Evolutionary conservation across 306 rosid species (phyloP), one percentile per base, ranked within the genome.

Genomic region (Cucumis melo): DNA sequence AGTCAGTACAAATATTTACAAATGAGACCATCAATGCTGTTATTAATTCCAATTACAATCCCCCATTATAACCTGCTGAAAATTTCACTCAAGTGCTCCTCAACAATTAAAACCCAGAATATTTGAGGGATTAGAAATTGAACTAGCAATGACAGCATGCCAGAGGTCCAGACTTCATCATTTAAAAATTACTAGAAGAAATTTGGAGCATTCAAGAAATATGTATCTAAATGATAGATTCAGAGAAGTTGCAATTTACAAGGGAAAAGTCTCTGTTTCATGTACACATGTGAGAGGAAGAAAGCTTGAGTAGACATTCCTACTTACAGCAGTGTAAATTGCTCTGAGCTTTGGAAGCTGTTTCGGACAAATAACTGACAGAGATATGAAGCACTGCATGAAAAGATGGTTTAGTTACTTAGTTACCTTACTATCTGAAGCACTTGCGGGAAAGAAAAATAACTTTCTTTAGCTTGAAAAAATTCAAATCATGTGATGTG

Each of bases 361-460:
- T 79, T 92, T 94, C 34, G 99, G 96, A 84, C 96, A 90, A 80
- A 94, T 83, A 80, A 92, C 93, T 68, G 99, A 92, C 76, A 92
- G 87, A 80, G 99, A 94, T 80, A 94, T 79, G 41, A 85, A 81
- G 84, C 92, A 85, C 99, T 94, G 96, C 90, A 89, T 19, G 55
- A 76, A 77, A 76, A 84, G 73, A 78, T 76, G 65, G 53, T 17
- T 14, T 16, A 50, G 76, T 72, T 72, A 16, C 8, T 14, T 16
- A 50, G 76, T 72, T 72, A 16, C 8, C 62, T 54, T 44, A 71
- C 79, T 66, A 78, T 62, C 74, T 32, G 27, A 46, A 29, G 10
- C 42, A 27, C 16, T 50, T 17, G 20, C 39, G 14, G 57, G 20
- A 20, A 70, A 46, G 75, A 46, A 71, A 72, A 50, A 38, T 68